Percentiles rank a stretch among this genome's conserved stretches.
These are phyloP conservation scores for Platanus orientalis DNA, from an alignment of 164 flowering plant genomes.

Conservation along the genomic window DNA sequence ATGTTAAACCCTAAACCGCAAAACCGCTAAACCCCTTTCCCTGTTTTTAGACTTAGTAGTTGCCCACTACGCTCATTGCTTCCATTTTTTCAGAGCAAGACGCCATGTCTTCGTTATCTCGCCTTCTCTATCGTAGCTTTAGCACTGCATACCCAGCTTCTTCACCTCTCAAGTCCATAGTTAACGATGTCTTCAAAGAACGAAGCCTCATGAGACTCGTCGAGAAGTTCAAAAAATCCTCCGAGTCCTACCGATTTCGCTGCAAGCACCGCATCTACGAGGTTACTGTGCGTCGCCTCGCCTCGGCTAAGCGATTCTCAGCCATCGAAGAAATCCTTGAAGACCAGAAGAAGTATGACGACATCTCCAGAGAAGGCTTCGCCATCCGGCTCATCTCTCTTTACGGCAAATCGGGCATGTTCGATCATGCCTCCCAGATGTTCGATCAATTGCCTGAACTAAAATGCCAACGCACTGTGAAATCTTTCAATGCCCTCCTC, in stretches of 20 bases:
- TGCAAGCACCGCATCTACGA: constrained; percentile 21
- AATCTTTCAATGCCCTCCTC: constrained; percentile 47
- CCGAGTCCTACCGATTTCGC: constrained; percentile 35
- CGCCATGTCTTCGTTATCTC: too few relatives aligned
- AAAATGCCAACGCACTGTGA: constrained; percentile 33
- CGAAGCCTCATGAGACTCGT: constrained; percentile 30
- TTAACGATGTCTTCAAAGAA: constrained; percentile 23
- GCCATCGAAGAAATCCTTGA: constrained; percentile 36
- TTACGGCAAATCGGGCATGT: constrained; percentile 40
- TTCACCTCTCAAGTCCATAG: too few relatives aligned
- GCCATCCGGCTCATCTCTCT: constrained; percentile 21
- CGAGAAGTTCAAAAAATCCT: constrained; percentile 39
- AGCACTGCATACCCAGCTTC: too few relatives aligned
- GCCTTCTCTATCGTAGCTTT: too few relatives aligned
- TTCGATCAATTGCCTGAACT: constrained; percentile 53
- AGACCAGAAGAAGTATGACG: constrained; percentile 33
- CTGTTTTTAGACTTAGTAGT: too few relatives aligned
- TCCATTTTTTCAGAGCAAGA: too few relatives aligned
- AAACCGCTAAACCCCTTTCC: too few relatives aligned
- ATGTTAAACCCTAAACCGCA: too few relatives aligned
- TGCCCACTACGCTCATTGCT: too few relatives aligned
- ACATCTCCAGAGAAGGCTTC: constrained; percentile 27
- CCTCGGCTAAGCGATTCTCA: constrained; percentile 18
- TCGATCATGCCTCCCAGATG: constrained; percentile 41
- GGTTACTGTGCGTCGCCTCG: constrained; percentile 31